Conservation (phyloP, 495 filamentous ascomycete species). For the Talaromyces thailandensis region DNA sequence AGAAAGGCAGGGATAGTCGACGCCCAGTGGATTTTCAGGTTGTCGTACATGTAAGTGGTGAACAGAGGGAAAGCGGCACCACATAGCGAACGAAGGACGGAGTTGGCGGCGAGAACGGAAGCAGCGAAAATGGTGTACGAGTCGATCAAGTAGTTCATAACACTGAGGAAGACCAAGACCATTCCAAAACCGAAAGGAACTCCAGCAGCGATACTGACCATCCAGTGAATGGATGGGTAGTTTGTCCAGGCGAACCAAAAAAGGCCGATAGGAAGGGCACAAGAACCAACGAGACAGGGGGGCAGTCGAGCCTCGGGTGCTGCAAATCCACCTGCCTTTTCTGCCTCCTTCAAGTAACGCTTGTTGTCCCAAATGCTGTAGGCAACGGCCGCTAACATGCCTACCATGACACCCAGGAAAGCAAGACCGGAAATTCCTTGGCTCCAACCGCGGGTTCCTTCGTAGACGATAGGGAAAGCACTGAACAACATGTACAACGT, state of each 20-base stretch:
- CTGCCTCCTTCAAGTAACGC: slow-evolving; percentile 30
- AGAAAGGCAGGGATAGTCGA: slow-evolving; percentile 70
- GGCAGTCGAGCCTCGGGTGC: slow-evolving; percentile 42
- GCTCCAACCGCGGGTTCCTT: slow-evolving; percentile 62
- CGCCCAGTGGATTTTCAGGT: slow-evolving; percentile 77
- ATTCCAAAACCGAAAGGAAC: slow-evolving; percentile 68
- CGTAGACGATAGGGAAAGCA: slow-evolving; percentile 72
- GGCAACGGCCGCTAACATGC: slow-evolving; percentile 59
- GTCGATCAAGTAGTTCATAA: slow-evolving; percentile 78
- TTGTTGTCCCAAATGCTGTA: slow-evolving; percentile 43
- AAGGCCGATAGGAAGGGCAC: slow-evolving; percentile 39
- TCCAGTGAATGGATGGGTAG: slow-evolving; percentile 59
- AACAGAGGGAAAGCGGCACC: slow-evolving; percentile 84
- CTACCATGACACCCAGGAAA: slow-evolving; percentile 74
- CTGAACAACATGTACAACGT: slow-evolving; percentile 81
- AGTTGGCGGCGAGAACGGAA: slow-evolving; percentile 69
- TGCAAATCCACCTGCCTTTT: slow-evolving; percentile 29
- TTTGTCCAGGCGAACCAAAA: slow-evolving; percentile 69
- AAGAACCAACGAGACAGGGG: slow-evolving; percentile 31
- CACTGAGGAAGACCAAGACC: slow-evolving; percentile 64
- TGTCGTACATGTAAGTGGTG: slow-evolving; percentile 65
- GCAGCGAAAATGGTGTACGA: slow-evolving; percentile 76
- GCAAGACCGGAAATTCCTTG: slow-evolving; percentile 64
- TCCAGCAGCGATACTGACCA: slow-evolving; percentile 53
- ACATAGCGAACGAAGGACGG: slow-evolving; percentile 58